Conservation (phyloP, 108 stramenopile genomes). For the Fragilaria radians region DNA sequence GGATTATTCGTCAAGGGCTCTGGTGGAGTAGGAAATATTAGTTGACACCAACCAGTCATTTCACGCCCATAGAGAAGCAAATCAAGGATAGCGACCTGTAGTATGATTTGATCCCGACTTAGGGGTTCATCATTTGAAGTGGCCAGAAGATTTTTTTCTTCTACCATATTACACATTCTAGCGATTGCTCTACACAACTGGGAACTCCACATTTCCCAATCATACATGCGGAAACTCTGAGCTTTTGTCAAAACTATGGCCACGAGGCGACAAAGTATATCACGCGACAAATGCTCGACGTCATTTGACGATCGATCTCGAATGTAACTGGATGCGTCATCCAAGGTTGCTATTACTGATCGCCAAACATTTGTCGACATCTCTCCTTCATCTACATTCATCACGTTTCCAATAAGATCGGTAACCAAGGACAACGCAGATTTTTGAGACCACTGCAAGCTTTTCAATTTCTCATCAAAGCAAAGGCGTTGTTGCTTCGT, state of each 20-base stretch:
- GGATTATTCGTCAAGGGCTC: conserved; percentile 1
- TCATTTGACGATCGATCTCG: conserved; percentile 8
- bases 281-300: conserved; percentile 13
- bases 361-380: conserved; percentile 66
- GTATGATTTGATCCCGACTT: conserved; percentile 59
- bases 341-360: conserved; percentile 33
- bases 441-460: conserved; percentile 50
- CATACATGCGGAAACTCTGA: conserved; percentile 47
- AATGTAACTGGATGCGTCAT: conserved; percentile 14
- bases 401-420: conserved; percentile 58
- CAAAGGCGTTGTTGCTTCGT: background rate
- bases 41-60: conserved; percentile 65
- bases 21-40: conserved; percentile 18
- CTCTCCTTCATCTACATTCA: conserved; percentile 78
- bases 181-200: conserved; percentile 65
- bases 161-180: conserved; percentile 57
- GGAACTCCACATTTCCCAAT: conserved; percentile 57
- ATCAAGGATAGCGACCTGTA: conserved; percentile 54
- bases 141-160: conserved; percentile 67
- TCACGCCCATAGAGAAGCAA: conserved; percentile 72
- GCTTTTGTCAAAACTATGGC: conserved; percentile 61
- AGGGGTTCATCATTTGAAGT: conserved; percentile 15
- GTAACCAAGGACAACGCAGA: conserved; percentile 49
- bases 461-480: conserved; percentile 1
- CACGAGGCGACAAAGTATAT: conserved; percentile 57